Conservation (phyloP, 805 yeast species). For the Saccharomycopsis oosterbeekiorum region DNA sequence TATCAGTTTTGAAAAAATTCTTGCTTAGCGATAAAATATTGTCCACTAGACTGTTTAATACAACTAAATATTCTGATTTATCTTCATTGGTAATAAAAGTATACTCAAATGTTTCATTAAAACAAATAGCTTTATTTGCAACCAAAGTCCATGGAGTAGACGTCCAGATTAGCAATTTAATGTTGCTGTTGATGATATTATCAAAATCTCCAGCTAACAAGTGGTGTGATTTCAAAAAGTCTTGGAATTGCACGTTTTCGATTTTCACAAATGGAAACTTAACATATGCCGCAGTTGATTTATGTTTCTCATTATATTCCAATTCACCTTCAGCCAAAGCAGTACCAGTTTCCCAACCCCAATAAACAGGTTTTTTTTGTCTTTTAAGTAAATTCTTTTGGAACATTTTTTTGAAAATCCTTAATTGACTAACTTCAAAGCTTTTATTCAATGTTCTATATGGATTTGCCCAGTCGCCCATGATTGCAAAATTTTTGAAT, state of each 20-base stretch:
- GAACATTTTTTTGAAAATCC: constrained; percentile 57
- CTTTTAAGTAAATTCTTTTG: constrained; percentile 61
- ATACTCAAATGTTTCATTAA: constrained; percentile 51
- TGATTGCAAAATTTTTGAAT: constrained; percentile 63
- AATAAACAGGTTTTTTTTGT: constrained; percentile 90
- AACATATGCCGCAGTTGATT: constrained; percentile 57
- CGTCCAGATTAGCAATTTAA: constrained; percentile 72
- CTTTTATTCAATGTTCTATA: constrained; percentile 64
- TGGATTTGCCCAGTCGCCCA: constrained; percentile 71
- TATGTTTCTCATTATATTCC: constrained; percentile 69
- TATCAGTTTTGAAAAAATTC: constrained; percentile 18
- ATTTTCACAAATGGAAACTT: constrained; percentile 41
- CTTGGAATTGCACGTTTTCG: neutral
- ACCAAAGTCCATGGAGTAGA: constrained; percentile 98
- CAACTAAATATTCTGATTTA: constrained; percentile 39
- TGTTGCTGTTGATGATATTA: constrained; percentile 5
- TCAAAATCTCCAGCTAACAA: neutral
- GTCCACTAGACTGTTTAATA: constrained; percentile 42
- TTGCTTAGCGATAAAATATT: constrained; percentile 24
- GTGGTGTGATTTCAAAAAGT: neutral
- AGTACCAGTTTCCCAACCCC: constrained; percentile 92
- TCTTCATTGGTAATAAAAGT: constrained; percentile 32
- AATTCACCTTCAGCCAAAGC: constrained; percentile 96
- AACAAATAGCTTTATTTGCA: constrained; percentile 75
- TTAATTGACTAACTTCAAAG: constrained; percentile 69